A percentile compares a stretch with the other conserved stretches of the same genome.
These are phyloP conservation scores for Sesbania bispinosa DNA, from an alignment of 306 rosid species.

Conservation along the genomic window DNA sequence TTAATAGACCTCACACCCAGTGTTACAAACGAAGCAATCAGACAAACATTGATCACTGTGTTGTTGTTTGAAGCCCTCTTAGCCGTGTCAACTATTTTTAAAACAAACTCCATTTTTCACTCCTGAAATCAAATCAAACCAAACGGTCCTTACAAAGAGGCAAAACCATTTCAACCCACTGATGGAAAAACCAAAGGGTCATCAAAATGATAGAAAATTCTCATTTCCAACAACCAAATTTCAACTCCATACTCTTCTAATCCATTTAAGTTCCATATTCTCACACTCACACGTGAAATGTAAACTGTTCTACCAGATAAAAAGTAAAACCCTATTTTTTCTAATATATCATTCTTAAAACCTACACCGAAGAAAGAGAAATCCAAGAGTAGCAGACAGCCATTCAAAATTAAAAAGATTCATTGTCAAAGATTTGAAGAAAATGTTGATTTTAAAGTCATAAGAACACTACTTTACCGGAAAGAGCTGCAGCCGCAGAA, in stretches of 20 bases:
- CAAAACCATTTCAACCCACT: background rate
- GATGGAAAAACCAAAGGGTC: background rate
- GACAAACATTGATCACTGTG: constrained; percentile 48
- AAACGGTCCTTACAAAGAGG: background rate
- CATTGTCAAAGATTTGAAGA: background rate
- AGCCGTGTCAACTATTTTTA: constrained; percentile 39
- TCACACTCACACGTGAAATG: background rate
- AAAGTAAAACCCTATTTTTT: background rate
- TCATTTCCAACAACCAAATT: background rate
- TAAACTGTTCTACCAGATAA: background rate
- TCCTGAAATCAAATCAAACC: constrained; percentile 23
- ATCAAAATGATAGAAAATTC: background rate
- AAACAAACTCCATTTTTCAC: constrained; percentile 53
- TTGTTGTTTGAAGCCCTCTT: constrained; percentile 51
- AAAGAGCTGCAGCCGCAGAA: background rate
- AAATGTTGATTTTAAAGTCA: background rate
- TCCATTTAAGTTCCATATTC: background rate
- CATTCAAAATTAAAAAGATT: too few relatives aligned
- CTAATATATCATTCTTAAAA: background rate
- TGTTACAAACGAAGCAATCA: constrained; percentile 49
- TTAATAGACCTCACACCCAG: constrained; percentile 47
- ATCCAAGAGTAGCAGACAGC: background rate
- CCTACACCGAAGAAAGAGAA: background rate
- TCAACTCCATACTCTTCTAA: background rate
- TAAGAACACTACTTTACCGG: background rate